Evolutionary conservation across 768 basidiomycete species (phyloP).

Genomic region (Phlebiopsis gigantea): DNA sequence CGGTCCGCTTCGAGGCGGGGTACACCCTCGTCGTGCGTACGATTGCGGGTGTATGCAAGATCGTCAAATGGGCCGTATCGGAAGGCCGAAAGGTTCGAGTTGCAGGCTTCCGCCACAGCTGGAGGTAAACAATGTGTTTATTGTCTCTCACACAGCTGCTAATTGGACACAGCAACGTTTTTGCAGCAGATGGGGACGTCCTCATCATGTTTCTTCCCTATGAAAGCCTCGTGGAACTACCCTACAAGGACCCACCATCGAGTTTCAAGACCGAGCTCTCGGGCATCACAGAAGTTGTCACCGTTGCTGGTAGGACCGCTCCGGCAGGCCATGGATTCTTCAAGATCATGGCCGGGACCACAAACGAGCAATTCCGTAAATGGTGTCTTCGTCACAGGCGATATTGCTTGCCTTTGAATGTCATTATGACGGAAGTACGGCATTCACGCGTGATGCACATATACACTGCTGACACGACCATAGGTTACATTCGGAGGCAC

Average conservation of each 20-base stretch:
- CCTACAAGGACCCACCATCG: constrained; percentile 8
- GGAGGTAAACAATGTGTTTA: constrained; percentile 7
- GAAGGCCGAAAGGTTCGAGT: constrained; percentile 11
- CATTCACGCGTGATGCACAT: background rate
- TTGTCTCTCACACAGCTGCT: background rate
- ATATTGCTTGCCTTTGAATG: constrained; percentile 22
- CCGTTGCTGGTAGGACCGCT: constrained; percentile 7
- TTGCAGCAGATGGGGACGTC: constrained; percentile 8
- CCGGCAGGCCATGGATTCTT: constrained; percentile 10
- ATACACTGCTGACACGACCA: background rate
- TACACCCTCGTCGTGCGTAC: constrained; percentile 12
- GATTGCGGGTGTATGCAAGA: constrained; percentile 10
- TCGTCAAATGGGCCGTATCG: constrained; percentile 14
- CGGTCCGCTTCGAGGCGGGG: constrained; percentile 1
- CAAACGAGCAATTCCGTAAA: constrained; percentile 24
- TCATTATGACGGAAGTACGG: constrained; percentile 26
- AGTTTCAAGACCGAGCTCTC: constrained; percentile 12
- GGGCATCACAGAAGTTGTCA: constrained; percentile 6
- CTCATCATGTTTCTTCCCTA: constrained; percentile 16
- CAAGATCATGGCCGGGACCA: constrained; percentile 22
- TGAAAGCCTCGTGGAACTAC: constrained; percentile 10
- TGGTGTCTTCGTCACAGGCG: constrained; percentile 20
- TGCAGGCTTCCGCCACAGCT: constrained; percentile 15
- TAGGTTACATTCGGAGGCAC: constrained; percentile 23
- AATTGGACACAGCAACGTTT: constrained; percentile 9